Percentiles rank a stretch among this genome's conserved stretches.
Evolutionary conservation across 805 yeast genomes (phyloP).

Genomic region (Spathaspora sp.): DNA sequence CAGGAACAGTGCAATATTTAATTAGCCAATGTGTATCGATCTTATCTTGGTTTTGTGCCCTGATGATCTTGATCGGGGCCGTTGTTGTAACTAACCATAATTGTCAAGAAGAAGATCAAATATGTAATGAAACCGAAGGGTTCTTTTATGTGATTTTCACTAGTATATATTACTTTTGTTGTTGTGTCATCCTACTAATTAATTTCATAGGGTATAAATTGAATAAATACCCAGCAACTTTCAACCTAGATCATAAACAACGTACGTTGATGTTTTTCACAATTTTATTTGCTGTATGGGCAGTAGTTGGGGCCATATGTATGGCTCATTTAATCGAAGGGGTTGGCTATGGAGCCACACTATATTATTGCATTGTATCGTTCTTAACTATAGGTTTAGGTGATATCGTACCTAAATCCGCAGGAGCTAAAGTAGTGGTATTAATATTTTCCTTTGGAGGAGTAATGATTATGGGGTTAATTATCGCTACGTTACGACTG

Average conservation of each 20-base stretch:
- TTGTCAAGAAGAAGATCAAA: slow-evolving; percentile 9
- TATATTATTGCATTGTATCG: slow-evolving; percentile 72
- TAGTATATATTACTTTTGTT: slow-evolving; percentile 53
- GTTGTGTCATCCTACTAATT: slow-evolving; percentile 48
- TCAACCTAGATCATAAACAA: slow-evolving; percentile 65
- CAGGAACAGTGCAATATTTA: slow-evolving; percentile 54
- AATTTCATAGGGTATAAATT: slow-evolving; percentile 61
- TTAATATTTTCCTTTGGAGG: slow-evolving; percentile 69
- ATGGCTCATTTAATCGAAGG: slow-evolving; percentile 40
- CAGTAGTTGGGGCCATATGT: slow-evolving; percentile 57
- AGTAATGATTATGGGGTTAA: slow-evolving; percentile 67
- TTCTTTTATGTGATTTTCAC: slow-evolving; percentile 79
- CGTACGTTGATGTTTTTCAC: slow-evolving; percentile 72
- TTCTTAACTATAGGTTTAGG: slow-evolving; percentile 80
- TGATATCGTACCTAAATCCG: slow-evolving; percentile 55
- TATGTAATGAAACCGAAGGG: slow-evolving; percentile 48
- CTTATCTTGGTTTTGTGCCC: slow-evolving; percentile 61
- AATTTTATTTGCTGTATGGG: slow-evolving; percentile 62
- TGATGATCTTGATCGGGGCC: slow-evolving; percentile 47
- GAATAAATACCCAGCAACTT: slow-evolving; percentile 64
- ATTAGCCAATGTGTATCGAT: slow-evolving; percentile 62
- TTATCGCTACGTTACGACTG: slow-evolving; percentile 64
- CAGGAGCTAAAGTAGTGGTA: slow-evolving; percentile 54
- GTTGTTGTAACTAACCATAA: slow-evolving; percentile 35
- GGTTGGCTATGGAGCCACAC: slow-evolving; percentile 53